A percentile compares a stretch with the other conserved stretches of the same genome.
Evolutionary conservation across 129 eudicot species (phyloP).

Genomic region (Oenanthe sinensis): DNA sequence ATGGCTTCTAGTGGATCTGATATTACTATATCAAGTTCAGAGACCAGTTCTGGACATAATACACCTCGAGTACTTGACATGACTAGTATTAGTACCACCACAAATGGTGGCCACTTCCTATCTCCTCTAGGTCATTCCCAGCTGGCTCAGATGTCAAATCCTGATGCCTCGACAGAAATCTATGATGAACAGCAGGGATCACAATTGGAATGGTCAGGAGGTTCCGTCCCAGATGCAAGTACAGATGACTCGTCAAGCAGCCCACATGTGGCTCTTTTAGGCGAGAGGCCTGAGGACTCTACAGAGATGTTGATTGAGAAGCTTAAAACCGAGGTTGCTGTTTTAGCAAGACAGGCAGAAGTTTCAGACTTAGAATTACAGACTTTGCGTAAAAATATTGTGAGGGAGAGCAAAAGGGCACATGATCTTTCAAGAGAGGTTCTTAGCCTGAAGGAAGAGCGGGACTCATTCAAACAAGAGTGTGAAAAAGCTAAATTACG

Average conservation of each 20-base stretch:
- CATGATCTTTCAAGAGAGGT: slow-evolving; percentile 71
- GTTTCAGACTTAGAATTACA: slow-evolving; percentile 78
- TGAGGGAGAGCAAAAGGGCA: slow-evolving; percentile 75
- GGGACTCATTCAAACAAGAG: slow-evolving; percentile 52
- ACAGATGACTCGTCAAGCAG: slow-evolving; percentile 63
- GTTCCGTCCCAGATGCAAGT: slow-evolving; percentile 48
- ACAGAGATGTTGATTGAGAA: slow-evolving; percentile 40
- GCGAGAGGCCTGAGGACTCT: slow-evolving; percentile 33
- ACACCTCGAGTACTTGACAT: slow-evolving; percentile 47
- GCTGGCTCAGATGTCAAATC: slow-evolving; percentile 16
- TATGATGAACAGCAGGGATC: slow-evolving; percentile 32
- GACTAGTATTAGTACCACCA: slow-evolving; percentile 25
- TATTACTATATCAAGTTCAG: slow-evolving; percentile 72
- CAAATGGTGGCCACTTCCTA: slow-evolving; percentile 16
- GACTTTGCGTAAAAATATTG: slow-evolving; percentile 71
- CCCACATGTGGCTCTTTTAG: slow-evolving; percentile 35
- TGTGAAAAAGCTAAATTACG: slow-evolving; percentile 36
- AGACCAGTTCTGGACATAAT: slow-evolving; percentile 68
- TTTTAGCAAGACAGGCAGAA: slow-evolving; percentile 63
- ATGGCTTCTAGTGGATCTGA: slow-evolving; percentile 80
- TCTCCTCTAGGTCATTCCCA: slow-evolving; percentile 11
- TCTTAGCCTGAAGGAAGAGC: slow-evolving; percentile 53
- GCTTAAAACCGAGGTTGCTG: slow-evolving; percentile 52
- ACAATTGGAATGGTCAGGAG: slow-evolving; percentile 67
- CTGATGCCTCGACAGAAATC: not conserved